phyloP scores from a whole-genome alignment of 1,284 basidiomycete genomes.

The Boletellus sp. region DNA sequence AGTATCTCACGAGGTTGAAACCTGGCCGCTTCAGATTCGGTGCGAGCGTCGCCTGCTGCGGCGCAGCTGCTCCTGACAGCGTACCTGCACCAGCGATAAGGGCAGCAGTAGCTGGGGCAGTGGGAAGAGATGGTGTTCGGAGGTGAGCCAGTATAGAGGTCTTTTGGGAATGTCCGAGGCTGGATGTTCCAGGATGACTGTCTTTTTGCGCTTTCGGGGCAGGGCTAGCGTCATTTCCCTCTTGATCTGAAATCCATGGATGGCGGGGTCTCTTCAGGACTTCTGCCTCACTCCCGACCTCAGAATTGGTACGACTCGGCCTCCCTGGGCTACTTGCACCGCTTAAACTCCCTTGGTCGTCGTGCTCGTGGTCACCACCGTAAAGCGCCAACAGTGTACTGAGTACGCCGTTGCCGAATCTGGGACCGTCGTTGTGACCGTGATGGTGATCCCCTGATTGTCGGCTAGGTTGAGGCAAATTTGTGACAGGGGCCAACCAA shows the following conservation, averaged over 20 bases:
- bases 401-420: constrained; percentile 45
- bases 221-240: not conserved
- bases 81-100: constrained; percentile 64
- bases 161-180: constrained; percentile 21
- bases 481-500: constrained; percentile 18
- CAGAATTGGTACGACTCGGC: constrained; percentile 22
- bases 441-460: constrained; percentile 15
- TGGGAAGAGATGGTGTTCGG: constrained; percentile 18
- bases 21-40: constrained; percentile 55
- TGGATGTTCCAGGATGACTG: constrained; percentile 5
- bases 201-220: constrained; percentile 4
- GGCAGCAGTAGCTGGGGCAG: constrained; percentile 30
- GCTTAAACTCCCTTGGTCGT: constrained; percentile 26
- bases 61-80: constrained; percentile 51
- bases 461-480: not conserved
- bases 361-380: constrained; percentile 37
- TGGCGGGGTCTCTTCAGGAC: constrained; percentile 17
- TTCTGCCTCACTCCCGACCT: constrained; percentile 18
- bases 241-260: constrained; percentile 20
- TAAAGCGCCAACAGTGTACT: constrained; percentile 54
- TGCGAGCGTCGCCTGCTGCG: constrained; percentile 46
- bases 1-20: constrained; percentile 55
- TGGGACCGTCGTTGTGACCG: constrained; percentile 10
- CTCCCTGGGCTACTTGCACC: constrained; percentile 29
- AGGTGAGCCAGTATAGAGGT: constrained; percentile 24